A percentile compares a stretch with the other conserved stretches of the same genome.
Conservation (phyloP, 768 basidiomycete species). For the Clitopilus passeckerianus region DNA sequence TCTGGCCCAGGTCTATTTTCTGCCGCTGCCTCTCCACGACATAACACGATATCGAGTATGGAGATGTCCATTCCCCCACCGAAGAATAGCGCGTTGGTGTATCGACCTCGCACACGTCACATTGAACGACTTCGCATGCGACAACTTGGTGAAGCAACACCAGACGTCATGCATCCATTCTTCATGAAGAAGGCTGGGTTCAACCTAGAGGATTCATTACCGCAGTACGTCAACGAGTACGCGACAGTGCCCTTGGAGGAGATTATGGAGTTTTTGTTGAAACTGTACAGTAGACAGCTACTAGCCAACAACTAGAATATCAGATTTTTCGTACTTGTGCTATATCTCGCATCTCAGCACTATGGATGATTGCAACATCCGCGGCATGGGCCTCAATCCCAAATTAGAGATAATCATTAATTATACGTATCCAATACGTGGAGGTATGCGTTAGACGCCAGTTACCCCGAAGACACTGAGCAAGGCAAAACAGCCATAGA, state of each 20-base stretch:
- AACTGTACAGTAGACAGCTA: constrained; percentile 74
- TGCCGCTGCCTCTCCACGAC: constrained; percentile 5
- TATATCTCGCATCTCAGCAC: no score
- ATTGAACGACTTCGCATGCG: constrained; percentile 82
- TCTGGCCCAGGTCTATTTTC: constrained; percentile 12
- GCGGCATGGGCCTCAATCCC: not conserved
- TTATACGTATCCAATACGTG: not conserved
- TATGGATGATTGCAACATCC: no score
- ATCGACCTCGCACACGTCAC: constrained; percentile 51
- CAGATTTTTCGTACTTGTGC: not conserved
- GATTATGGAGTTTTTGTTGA: constrained; percentile 76
- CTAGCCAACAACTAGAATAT: constrained; percentile 23
- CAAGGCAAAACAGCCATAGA: constrained; percentile 93
- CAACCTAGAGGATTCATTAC: constrained; percentile 78
- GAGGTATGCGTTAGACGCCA: constrained; percentile 16
- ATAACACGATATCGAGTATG: constrained; percentile 9
- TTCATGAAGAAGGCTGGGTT: constrained; percentile 85
- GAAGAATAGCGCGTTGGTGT: constrained; percentile 34
- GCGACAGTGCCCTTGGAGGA: constrained; percentile 79
- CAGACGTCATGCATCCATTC: constrained; percentile 84
- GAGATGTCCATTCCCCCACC: constrained; percentile 5
- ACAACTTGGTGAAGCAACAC: constrained; percentile 85
- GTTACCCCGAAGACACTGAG: constrained; percentile 83
- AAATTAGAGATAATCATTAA: not conserved
- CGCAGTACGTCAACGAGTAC: constrained; percentile 84